Conservation (phyloP, 2,329 filamentous ascomycete genomes). For the Ilyonectria sp. region DNA sequence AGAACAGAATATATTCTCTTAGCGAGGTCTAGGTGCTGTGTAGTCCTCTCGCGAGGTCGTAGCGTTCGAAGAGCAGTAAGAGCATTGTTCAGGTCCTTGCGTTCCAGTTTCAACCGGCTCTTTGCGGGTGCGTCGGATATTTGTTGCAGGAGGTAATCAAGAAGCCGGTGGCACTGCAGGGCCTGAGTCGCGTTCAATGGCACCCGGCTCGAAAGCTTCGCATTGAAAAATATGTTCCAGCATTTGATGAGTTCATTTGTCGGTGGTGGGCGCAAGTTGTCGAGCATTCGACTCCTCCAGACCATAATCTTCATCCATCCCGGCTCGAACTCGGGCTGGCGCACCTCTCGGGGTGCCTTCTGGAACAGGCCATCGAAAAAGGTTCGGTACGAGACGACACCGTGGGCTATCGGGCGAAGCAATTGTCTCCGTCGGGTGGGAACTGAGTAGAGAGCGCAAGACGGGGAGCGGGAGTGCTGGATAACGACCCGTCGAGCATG, state of each 20-base stretch:
- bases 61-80: conserved; percentile 59
- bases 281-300: conserved; percentile 73
- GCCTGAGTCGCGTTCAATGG: conserved; percentile 78
- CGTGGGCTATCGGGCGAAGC: conserved; percentile 41
- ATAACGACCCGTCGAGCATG: conserved; percentile 60
- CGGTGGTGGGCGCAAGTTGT: conserved; percentile 76
- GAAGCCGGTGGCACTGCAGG: conserved; percentile 67
- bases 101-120: conserved; percentile 50
- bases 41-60: conserved; percentile 59
- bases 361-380: conserved; percentile 75
- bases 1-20: conserved; percentile 57
- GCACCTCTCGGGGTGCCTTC: conserved; percentile 72
- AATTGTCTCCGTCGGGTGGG: conserved; percentile 48
- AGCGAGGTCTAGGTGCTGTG: conserved; percentile 64
- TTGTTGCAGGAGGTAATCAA: conserved; percentile 69
- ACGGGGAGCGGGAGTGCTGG: conserved; percentile 52
- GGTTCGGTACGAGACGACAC: conserved; percentile 52
- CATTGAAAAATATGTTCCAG: conserved; percentile 74
- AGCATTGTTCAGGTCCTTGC: conserved; percentile 55
- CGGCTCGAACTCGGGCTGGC: conserved; percentile 75
- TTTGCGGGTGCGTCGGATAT: conserved; percentile 30
- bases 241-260: conserved; percentile 75
- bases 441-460: conserved; percentile 52
- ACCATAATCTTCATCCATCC: conserved; percentile 82
- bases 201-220: conserved; percentile 64